Evolutionary conservation across 1,284 basidiomycete genomes (phyloP).

Genomic region (Volvariella surrecta): DNA sequence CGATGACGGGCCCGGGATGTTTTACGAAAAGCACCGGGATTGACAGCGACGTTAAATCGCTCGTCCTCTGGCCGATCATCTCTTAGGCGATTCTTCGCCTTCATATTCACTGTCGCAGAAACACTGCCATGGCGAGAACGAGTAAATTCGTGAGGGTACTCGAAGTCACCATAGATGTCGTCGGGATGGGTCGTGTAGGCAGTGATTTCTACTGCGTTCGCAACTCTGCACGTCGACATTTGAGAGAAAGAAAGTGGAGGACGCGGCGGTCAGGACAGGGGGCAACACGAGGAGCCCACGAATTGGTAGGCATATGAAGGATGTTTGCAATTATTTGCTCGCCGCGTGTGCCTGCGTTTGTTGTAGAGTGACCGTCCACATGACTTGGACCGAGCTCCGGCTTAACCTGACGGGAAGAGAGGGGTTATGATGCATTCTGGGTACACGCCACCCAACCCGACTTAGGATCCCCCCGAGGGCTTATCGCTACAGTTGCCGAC

Average conservation of each 20-base stretch:
- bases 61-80: not conserved
- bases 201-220: conserved; percentile 33
- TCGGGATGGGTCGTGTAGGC: conserved; percentile 47
- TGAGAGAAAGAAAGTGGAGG: conserved; percentile 13
- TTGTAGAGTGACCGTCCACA: no score
- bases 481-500: no score
- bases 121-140: conserved; percentile 38
- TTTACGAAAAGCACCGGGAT: not conserved
- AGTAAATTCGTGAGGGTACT: conserved; percentile 42
- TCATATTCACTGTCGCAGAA: conserved; percentile 20
- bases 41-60: not conserved
- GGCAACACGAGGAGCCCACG: conserved; percentile 12
- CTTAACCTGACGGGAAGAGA: no score
- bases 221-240: conserved; percentile 23
- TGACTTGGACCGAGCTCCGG: no score
- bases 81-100: conserved; percentile 2
- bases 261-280: conserved; percentile 8
- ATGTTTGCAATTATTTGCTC: conserved; percentile 7
- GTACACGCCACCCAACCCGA: no score
- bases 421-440: no score
- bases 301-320: conserved; percentile 10
- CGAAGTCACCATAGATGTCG: conserved; percentile 42
- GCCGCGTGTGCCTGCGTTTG: no score
- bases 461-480: no score
- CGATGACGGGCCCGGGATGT: not conserved